phyloP scores from a whole-genome alignment of 2,329 filamentous ascomycete species.

The Trichoderma sp. region DNA sequence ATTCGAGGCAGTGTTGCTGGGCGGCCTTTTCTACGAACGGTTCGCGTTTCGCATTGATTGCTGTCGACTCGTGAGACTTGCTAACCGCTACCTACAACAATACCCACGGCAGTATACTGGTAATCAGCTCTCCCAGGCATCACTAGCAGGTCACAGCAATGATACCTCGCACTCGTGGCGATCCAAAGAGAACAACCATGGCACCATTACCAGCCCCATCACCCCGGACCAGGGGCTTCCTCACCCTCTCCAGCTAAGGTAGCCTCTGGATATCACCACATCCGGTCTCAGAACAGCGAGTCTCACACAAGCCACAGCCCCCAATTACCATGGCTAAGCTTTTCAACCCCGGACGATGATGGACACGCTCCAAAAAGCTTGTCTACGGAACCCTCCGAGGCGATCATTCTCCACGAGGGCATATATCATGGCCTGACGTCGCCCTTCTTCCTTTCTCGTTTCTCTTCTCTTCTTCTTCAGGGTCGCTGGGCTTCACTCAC shows the following conservation, averaged over 20 bases:
- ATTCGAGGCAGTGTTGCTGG: neutral
- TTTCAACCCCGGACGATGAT: slow-evolving; percentile 9
- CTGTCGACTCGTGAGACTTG: neutral
- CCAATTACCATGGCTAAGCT: neutral
- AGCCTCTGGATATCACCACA: slow-evolving; percentile 22
- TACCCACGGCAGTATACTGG: no score
- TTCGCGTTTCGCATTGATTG: slow-evolving; percentile 13
- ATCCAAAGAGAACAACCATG: slow-evolving; percentile 4
- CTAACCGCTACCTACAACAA: neutral
- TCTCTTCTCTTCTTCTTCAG: slow-evolving; percentile 26
- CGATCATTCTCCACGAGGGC: neutral
- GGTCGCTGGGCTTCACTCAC: slow-evolving; percentile 27
- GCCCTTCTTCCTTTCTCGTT: neutral
- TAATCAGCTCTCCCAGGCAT: neutral
- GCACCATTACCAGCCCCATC: neutral
- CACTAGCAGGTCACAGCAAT: neutral
- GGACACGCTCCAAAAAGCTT: slow-evolving; percentile 4
- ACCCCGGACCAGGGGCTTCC: slow-evolving; percentile 9
- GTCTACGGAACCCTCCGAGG: slow-evolving; percentile 19
- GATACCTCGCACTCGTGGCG: neutral
- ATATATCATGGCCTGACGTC: slow-evolving; percentile 19
- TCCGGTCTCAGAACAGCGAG: slow-evolving; percentile 32
- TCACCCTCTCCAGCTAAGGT: neutral
- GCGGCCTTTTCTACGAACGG: neutral
- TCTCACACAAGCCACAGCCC: slow-evolving; percentile 1